Evolutionary conservation across 192 early-diverging fungal species (phyloP).

Genomic region (Umbelopsis isabellina): DNA sequence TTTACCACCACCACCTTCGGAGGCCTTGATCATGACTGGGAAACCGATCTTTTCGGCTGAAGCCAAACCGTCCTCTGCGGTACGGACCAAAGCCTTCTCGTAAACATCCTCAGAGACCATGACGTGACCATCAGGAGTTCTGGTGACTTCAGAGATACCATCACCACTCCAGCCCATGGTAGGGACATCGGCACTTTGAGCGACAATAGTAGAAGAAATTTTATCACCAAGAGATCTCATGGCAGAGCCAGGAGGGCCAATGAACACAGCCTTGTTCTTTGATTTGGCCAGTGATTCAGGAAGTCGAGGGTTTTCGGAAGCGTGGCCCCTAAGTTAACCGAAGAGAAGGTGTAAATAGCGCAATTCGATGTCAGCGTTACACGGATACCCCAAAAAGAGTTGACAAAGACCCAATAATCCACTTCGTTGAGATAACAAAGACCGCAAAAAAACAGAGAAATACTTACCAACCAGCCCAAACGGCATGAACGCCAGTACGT

Average conservation of each 20-base stretch:
- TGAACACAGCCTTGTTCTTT: slow-evolving; percentile 87
- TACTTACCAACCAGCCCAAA: slow-evolving; percentile 93
- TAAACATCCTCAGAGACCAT: slow-evolving; percentile 84
- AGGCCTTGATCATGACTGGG: slow-evolving; percentile 99
- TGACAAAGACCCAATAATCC: background rate
- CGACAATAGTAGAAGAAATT: slow-evolving; percentile 99
- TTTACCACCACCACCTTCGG: slow-evolving; percentile 98
- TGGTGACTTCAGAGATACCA: slow-evolving; percentile 74
- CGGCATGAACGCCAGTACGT: slow-evolving; percentile 91
- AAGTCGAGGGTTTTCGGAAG: slow-evolving; percentile 96
- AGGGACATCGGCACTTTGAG: slow-evolving; percentile 95
- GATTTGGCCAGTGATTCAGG: slow-evolving; percentile 87
- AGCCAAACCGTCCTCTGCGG: slow-evolving; percentile 82
- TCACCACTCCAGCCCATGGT: slow-evolving; percentile 95
- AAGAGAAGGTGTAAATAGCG: background rate
- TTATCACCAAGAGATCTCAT: slow-evolving; percentile 99
- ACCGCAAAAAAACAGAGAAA: background rate
- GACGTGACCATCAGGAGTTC: slow-evolving; percentile 74
- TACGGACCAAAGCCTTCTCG: slow-evolving; percentile 80
- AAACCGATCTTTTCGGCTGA: slow-evolving; percentile 91
- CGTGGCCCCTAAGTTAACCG: slow-evolving; percentile 77
- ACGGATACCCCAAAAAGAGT: slow-evolving; percentile 7
- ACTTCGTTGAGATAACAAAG: background rate
- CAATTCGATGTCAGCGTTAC: slow-evolving; percentile 13
- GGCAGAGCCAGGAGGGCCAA: slow-evolving; percentile 94